Evolutionary conservation across 805 yeast species (phyloP).

Genomic region (Ogataea neopini): DNA sequence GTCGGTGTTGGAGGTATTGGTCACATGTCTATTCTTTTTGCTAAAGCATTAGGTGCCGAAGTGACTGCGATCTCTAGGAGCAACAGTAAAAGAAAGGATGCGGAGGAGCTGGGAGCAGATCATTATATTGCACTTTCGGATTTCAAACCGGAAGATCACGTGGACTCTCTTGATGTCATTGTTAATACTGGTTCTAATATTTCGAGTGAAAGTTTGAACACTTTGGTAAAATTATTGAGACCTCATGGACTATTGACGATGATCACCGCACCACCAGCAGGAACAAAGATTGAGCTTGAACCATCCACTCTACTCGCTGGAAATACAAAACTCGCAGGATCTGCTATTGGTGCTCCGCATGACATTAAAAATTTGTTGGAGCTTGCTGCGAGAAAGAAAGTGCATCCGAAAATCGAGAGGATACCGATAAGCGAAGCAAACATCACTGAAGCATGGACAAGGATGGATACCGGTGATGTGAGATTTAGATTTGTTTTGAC

Average conservation of each 20-base stretch:
- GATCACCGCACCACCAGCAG: slow-evolving; percentile 42
- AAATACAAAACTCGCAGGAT: slow-evolving; percentile 56
- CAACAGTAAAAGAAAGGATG: slow-evolving; percentile 50
- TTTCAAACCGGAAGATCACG: slow-evolving; percentile 32
- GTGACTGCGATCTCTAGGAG: slow-evolving; percentile 57
- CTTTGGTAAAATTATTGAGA: slow-evolving; percentile 57
- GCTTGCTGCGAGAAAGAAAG: slow-evolving; percentile 57
- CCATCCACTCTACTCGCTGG: slow-evolving; percentile 35
- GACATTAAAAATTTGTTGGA: slow-evolving; percentile 69
- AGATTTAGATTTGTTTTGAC: slow-evolving; percentile 65
- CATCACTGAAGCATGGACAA: slow-evolving; percentile 55
- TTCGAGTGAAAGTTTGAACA: slow-evolving; percentile 24
- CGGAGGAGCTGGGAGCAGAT: slow-evolving; percentile 55
- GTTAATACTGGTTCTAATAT: slow-evolving; percentile 27
- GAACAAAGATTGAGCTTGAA: slow-evolving; percentile 12
- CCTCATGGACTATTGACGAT: slow-evolving; percentile 60
- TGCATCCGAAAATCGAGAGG: slow-evolving; percentile 65
- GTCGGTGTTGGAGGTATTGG: slow-evolving; percentile 72
- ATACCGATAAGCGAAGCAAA: slow-evolving; percentile 54
- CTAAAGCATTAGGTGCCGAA: slow-evolving; percentile 63
- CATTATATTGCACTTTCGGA: slow-evolving; percentile 48
- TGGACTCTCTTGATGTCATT: slow-evolving; percentile 48
- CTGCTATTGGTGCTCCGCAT: slow-evolving; percentile 58
- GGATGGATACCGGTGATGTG: slow-evolving; percentile 55
- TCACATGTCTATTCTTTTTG: slow-evolving; percentile 60